Evolutionary conservation across 2,329 filamentous ascomycete species (phyloP).

Genomic region (Xylogone sp.): DNA sequence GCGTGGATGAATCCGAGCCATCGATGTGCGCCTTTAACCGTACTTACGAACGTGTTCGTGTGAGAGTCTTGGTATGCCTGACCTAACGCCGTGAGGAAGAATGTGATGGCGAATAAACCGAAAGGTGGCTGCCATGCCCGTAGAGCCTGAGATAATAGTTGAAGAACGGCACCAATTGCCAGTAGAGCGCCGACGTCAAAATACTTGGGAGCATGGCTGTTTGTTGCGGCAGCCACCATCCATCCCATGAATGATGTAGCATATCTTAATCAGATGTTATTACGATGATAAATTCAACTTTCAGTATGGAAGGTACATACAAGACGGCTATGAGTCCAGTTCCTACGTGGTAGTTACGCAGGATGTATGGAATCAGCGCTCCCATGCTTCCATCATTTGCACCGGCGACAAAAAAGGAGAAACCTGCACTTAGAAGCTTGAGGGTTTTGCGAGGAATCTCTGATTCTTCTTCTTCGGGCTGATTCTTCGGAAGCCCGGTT

Average conservation of each 20-base stretch:
- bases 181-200: conserved; percentile 55
- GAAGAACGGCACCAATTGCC: conserved; percentile 49
- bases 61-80: conserved; percentile 63
- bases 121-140: conserved; percentile 56
- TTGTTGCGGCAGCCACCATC: conserved; percentile 54
- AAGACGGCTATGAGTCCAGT: conserved; percentile 49
- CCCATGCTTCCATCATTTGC: conserved; percentile 63
- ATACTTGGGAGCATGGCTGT: conserved; percentile 47
- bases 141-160: conserved; percentile 50
- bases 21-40: conserved; percentile 46
- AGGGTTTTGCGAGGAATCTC: conserved; percentile 16
- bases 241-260: conserved; percentile 56
- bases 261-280: conserved; percentile 41
- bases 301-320: conserved; percentile 25
- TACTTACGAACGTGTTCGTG: conserved; percentile 57
- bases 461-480: neutral
- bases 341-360: conserved; percentile 50
- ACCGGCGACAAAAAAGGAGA: conserved; percentile 64
- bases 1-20: conserved; percentile 64
- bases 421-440: conserved; percentile 51
- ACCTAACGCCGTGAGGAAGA: conserved; percentile 54
- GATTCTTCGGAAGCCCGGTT: neutral
- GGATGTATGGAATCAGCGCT: conserved; percentile 58
- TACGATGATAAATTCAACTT: neutral
- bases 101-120: conserved; percentile 51